Evolutionary conservation across 176 grass and related monocot species (phyloP).

Genomic region (Alloteropsis semialata): DNA sequence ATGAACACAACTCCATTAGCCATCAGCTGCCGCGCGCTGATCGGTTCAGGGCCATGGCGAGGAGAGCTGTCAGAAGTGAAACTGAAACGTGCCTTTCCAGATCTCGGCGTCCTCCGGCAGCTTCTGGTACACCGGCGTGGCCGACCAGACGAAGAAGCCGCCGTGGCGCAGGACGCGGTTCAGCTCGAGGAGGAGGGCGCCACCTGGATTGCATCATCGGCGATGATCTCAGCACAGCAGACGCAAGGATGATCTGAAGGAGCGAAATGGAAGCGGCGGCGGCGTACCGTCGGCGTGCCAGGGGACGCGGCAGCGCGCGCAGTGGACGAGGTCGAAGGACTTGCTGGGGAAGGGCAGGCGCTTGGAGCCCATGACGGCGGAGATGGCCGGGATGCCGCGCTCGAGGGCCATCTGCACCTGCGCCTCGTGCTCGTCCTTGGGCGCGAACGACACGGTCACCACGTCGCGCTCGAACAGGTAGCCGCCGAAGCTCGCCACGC

Average conservation of each 20-base stretch:
- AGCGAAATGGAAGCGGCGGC: background rate
- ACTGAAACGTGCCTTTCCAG: conserved; percentile 54
- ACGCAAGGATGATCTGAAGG: background rate
- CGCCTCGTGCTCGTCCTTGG: conserved; percentile 97
- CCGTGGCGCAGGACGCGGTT: conserved; percentile 90
- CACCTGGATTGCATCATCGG: conserved; percentile 25
- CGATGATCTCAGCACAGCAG: background rate
- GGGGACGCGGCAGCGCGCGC: conserved; percentile 87
- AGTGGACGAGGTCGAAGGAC: conserved; percentile 90
- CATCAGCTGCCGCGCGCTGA: background rate
- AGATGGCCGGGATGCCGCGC: conserved; percentile 91
- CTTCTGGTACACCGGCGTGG: conserved; percentile 96
- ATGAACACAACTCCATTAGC: background rate
- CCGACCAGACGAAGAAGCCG: conserved; percentile 94
- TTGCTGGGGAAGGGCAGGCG: conserved; percentile 78
- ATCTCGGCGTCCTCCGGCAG: conserved; percentile 81
- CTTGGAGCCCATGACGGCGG: conserved; percentile 92
- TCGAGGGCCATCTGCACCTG: conserved; percentile 93
- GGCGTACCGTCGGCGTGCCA: conserved; percentile 75
- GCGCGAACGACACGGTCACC: conserved; percentile 84
- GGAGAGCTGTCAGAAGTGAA: background rate
- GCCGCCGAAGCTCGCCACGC: conserved; percentile 93
- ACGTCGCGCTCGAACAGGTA: conserved; percentile 89
- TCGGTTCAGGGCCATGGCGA: background rate
- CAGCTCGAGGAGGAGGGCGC: conserved; percentile 80